phyloP scores from a whole-genome alignment of 1,284 basidiomycete species.

The Ustilago trichophora region DNA sequence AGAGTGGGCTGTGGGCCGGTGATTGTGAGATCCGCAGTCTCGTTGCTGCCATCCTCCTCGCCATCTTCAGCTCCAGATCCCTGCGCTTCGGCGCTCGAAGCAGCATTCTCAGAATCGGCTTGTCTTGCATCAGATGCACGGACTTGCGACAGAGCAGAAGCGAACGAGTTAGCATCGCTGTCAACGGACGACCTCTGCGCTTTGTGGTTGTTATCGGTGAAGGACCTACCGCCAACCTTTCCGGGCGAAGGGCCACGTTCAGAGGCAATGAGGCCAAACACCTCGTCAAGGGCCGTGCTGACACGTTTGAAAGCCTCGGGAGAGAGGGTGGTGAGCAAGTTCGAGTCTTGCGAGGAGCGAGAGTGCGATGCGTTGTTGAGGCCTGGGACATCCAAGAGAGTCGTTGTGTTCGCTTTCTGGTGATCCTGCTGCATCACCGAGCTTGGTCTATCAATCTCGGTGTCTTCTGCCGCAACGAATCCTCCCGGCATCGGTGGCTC shows the following conservation, averaged over 20 bases:
- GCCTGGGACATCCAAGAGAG: conserved; percentile 7
- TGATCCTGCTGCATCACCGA: neutral
- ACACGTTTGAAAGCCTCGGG: conserved; percentile 60
- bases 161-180: conserved; percentile 49
- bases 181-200: conserved; percentile 32
- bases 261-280: conserved; percentile 51
- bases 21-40: conserved; percentile 15
- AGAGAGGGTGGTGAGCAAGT: conserved; percentile 43
- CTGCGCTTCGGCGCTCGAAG: neutral
- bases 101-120: neutral
- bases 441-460: neutral
- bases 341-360: conserved; percentile 20
- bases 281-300: conserved; percentile 60
- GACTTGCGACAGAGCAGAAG: conserved; percentile 42
- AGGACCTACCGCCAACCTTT: neutral
- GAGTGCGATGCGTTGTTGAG: conserved; percentile 5
- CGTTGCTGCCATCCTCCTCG: conserved; percentile 7
- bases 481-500: conserved; percentile 29
- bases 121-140: conserved; percentile 5
- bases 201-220: neutral
- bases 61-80: neutral
- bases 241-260: conserved; percentile 17
- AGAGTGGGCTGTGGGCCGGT: conserved; percentile 4
- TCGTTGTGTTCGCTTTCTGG: neutral
- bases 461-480: conserved; percentile 4